phyloP scores from a whole-genome alignment of 2,329 filamentous ascomycete species.

The Penicillium janthinellum region DNA sequence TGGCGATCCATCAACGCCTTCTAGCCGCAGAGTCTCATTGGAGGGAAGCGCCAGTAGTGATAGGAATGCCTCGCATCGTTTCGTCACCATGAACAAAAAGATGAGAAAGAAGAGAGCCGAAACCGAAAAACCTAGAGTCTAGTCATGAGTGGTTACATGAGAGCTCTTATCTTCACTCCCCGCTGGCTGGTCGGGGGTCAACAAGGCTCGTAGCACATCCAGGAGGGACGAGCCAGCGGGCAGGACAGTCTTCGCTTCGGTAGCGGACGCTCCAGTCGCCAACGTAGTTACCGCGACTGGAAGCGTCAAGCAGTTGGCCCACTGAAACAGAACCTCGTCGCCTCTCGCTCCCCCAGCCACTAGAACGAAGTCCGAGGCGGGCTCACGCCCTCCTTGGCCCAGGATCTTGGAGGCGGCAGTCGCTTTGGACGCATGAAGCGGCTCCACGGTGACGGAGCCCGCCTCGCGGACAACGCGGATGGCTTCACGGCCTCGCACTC shows the following conservation, averaged over 20 bases:
- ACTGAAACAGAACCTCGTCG: conserved; percentile 87
- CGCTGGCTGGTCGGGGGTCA: background rate
- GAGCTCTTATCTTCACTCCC: background rate
- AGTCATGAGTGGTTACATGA: background rate
- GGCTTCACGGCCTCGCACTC: conserved; percentile 77
- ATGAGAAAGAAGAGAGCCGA: background rate
- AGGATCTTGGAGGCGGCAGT: conserved; percentile 75
- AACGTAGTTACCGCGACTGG: conserved; percentile 71
- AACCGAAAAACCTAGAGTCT: background rate
- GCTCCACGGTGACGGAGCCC: conserved; percentile 78
- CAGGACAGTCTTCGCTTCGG: conserved; percentile 77
- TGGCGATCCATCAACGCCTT: too few species aligned
- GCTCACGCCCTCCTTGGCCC: conserved; percentile 56
- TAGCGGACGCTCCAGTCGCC: conserved; percentile 79
- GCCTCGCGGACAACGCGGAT: conserved; percentile 83
- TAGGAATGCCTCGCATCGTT: too few species aligned
- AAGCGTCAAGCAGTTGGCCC: conserved; percentile 74
- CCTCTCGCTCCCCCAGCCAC: conserved; percentile 86
- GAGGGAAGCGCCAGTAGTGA: too few species aligned
- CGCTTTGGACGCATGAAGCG: conserved; percentile 81
- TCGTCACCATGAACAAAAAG: background rate
- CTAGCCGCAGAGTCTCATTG: too few species aligned
- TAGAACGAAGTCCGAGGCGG: conserved; percentile 77
- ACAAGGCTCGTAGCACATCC: conserved; percentile 9
- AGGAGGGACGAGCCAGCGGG: conserved; percentile 63